These are phyloP conservation scores for Candida lessepsii DNA, from an alignment of 805 yeast species.

Conservation along the genomic window DNA sequence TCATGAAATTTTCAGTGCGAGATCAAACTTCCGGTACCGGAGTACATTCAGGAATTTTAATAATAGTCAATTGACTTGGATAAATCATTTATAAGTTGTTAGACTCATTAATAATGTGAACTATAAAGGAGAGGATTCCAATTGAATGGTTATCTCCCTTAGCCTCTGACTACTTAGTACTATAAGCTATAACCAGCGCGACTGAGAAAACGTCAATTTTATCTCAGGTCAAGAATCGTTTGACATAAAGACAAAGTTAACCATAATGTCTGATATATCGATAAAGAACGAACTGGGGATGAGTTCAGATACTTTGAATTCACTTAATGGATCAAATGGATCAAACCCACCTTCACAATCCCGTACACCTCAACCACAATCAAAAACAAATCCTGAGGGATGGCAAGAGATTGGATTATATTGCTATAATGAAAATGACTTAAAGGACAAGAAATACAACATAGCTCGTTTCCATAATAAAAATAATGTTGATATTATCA, in stretches of 20 bases:
- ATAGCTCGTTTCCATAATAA: constrained; percentile 77
- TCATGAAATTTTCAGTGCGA: constrained; percentile 4
- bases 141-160: neutral
- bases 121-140: too few species aligned
- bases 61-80: too few species aligned
- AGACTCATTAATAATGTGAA: too few species aligned
- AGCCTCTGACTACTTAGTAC: too few species aligned
- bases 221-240: too few species aligned
- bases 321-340: neutral
- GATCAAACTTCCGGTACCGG: constrained; percentile 6
- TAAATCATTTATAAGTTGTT: too few species aligned
- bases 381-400: constrained; percentile 20
- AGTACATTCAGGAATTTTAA: too few species aligned
- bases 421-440: constrained; percentile 70
- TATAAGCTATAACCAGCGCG: too few species aligned
- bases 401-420: constrained; percentile 61
- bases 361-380: constrained; percentile 19
- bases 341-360: constrained; percentile 4
- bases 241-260: neutral
- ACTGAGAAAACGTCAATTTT: too few species aligned
- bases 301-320: neutral
- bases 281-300: constrained; percentile 3
- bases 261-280: neutral
- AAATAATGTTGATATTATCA: constrained; percentile 66
- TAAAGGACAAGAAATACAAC: constrained; percentile 74